Base-by-base conservation (phyloP, 73 alveolate genomes). In the Uronychia binucleata region DNA sequence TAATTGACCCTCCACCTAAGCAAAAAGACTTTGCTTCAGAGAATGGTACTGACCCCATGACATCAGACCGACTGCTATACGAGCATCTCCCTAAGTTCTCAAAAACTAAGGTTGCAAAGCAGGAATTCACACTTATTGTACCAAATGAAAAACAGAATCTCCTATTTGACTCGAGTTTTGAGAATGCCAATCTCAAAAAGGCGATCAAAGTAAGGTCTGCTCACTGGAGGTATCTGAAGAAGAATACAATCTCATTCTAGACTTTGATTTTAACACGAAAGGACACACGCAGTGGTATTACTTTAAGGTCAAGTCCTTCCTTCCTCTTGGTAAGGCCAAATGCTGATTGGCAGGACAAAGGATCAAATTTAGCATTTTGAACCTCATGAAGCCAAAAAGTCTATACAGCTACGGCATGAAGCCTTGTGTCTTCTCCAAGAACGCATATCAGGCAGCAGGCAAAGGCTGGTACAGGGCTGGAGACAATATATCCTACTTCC, bases 251-350 rank as follows among this genome's bases (percentile, higher is more conserved):
- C 77, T 90, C 59, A 28, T 77, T 28, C 90, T 90, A 0, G 88
- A 77, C 29, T 83, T 82, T 74, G 95, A 90, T 74, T 76, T 67
- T 29, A 80, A 90, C 79, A 90, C 95, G 13, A 80, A 90, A 30
- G 95, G 95, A 26, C 88, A 86, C 79, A 88, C 94, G 0, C 84
- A 90, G 58, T 90, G 95, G 95, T 90, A 30, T 67, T 90, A 90
- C 67, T 90, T 90, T 87, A 85, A 84, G 59, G 87, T 90, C 0
- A 78, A 58, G 27, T 74, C 76, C 59, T 76, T 30, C 34, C 58
- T 82, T 29, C 83, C 83, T 0, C 60, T 67, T 74, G 77, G 90
- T 80, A 59, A 77, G 75, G 26, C 27, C 0, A 19, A 46, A 46
- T 46, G 26, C 34, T 77, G 33, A 32, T 1, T 26, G 27, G 27